A percentile compares a stretch with the other conserved stretches of the same genome.
These are phyloP conservation scores for Psilocybe azurescens DNA, from an alignment of 768 basidiomycete genomes.

Conservation along the genomic window DNA sequence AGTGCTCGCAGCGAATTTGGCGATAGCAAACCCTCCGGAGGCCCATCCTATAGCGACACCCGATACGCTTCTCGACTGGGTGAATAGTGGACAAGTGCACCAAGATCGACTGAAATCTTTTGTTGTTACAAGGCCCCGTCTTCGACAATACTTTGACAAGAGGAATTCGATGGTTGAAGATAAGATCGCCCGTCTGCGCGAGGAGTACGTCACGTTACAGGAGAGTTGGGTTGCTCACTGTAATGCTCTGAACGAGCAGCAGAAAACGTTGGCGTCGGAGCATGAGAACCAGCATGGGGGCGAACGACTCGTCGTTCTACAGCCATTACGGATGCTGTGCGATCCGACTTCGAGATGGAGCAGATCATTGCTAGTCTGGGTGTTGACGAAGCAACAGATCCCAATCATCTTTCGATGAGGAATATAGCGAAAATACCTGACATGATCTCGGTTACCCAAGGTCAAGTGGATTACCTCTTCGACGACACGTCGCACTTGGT, in stretches of 20 bases:
- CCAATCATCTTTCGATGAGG: constrained; percentile 81
- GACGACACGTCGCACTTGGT: constrained; percentile 89
- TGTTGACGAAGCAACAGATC: constrained; percentile 92
- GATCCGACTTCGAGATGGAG: constrained; percentile 96
- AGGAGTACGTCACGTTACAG: constrained; percentile 73
- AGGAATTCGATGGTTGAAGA: constrained; percentile 53
- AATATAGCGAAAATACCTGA: constrained; percentile 92
- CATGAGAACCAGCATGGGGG: constrained; percentile 45
- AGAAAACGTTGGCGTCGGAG: constrained; percentile 47
- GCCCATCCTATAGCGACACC: constrained; percentile 38
- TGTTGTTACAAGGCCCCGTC: constrained; percentile 46
- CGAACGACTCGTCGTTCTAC: constrained; percentile 79
- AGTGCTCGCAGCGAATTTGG: constrained; percentile 63
- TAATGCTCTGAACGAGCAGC: constrained; percentile 65
- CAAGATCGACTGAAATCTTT: constrained; percentile 42
- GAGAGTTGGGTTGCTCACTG: constrained; percentile 79
- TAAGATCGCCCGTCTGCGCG: constrained; percentile 61
- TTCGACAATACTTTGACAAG: constrained; percentile 59
- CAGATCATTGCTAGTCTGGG: constrained; percentile 95
- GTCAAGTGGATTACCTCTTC: constrained; percentile 65
- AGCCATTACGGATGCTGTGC: constrained; percentile 86
- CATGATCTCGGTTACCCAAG: constrained; percentile 77
- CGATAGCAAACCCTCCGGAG: constrained; percentile 41
- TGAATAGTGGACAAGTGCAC: constrained; percentile 41
- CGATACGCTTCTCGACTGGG: constrained; percentile 52